phyloP scores from a whole-genome alignment of 2,329 filamentous ascomycete species.

The Blastomyces gilchristii region DNA sequence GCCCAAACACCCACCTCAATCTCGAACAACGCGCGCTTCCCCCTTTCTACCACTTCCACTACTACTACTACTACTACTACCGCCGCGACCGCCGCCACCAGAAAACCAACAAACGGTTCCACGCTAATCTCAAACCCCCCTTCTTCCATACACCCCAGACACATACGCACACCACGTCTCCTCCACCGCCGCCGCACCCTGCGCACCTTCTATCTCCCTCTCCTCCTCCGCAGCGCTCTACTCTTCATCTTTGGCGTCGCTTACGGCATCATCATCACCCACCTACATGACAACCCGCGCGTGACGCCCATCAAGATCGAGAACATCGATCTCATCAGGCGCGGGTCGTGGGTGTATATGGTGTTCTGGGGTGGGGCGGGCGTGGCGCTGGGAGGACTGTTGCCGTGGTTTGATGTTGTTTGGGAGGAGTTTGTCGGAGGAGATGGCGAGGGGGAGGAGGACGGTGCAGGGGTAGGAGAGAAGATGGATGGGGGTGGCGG shows the following conservation, averaged over 20 bases:
- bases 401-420: conserved; percentile 74
- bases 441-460: conserved; percentile 18
- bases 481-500: conserved; percentile 16
- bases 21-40: conserved; percentile 20
- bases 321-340: conserved; percentile 41
- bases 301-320: conserved; percentile 54
- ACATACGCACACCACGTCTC: conserved; percentile 1
- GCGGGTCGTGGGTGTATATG: conserved; percentile 55
- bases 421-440: conserved; percentile 50
- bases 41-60: conserved; percentile 9
- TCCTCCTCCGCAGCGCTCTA: conserved; percentile 49
- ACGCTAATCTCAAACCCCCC: background rate
- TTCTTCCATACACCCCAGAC: background rate
- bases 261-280: conserved; percentile 72
- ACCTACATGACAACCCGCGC: conserved; percentile 58
- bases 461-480: no score
- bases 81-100: background rate
- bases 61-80: background rate
- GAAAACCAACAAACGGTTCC: background rate
- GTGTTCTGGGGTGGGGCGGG: conserved; percentile 73
- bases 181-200: conserved; percentile 27
- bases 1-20: conserved; percentile 52
- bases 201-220: conserved; percentile 41
- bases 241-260: conserved; percentile 70
- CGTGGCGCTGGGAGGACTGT: conserved; percentile 62